phyloP scores from a whole-genome alignment of 108 stramenopile species.

The Parietichytrium sp. region DNA sequence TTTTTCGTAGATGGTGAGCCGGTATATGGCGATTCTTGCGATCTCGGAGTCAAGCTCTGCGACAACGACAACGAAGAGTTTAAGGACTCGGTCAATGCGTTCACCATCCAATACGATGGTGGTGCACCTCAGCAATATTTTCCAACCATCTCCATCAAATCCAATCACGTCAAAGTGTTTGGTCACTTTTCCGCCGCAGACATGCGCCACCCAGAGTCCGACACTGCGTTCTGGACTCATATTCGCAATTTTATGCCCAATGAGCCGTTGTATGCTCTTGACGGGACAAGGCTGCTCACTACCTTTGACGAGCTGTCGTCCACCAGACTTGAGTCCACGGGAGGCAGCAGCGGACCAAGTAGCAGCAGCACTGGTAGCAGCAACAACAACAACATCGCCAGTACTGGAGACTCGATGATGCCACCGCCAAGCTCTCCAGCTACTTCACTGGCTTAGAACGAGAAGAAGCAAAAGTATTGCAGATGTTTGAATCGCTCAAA shows the following conservation, averaged over 20 bases:
- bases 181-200: slow-evolving; percentile 30
- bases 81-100: neutral
- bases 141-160: slow-evolving; percentile 18
- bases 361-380: too few relatives aligned
- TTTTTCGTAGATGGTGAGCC: slow-evolving; percentile 30
- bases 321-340: too few relatives aligned
- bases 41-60: neutral
- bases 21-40: neutral
- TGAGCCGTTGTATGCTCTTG: slow-evolving; percentile 34
- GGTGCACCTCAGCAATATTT: neutral
- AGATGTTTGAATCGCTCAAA: too few relatives aligned
- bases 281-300: too few relatives aligned
- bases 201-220: slow-evolving; percentile 12
- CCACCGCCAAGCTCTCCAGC: too few relatives aligned
- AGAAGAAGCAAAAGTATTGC: too few relatives aligned
- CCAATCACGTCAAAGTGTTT: slow-evolving; percentile 35
- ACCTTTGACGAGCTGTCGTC: too few relatives aligned
- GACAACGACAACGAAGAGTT: neutral
- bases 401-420: too few relatives aligned
- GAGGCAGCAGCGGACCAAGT: too few relatives aligned
- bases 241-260: slow-evolving; percentile 1
- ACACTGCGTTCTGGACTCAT: neutral
- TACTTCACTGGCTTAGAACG: too few relatives aligned
- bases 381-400: too few relatives aligned
- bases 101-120: slow-evolving; percentile 2